Base-by-base conservation (phyloP, 2,329 filamentous ascomycete genomes). In the Gyromitra esculenta region DNA sequence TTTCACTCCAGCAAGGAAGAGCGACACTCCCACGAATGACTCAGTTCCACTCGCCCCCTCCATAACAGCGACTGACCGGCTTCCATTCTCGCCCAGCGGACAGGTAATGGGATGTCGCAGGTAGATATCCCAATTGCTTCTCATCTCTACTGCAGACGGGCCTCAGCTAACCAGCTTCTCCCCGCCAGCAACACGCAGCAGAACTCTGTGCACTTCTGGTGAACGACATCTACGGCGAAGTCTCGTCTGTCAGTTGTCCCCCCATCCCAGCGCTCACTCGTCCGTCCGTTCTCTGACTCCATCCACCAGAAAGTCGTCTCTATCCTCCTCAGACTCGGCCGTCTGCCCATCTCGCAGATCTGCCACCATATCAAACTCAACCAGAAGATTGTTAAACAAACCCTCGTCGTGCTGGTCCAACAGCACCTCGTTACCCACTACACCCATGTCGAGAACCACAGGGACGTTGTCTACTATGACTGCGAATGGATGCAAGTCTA, bases 121-220 rank as follows among this genome's bases (percentile, higher is more conserved):
- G 78, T 79, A 77, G 50, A 25, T 50, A 39, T 13, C 43, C 15
- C 31, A 35, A 25, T n/a, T 59, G 13, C 15, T 11, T 18, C 35
- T 37, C 37, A 11, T 25, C 59, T 75, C 31, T 43, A 45, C 31
- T 43, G 13, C 37, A 63, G 59, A 48, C 25, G 41, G 13, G 35
- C 52, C 56, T 54, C 18, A 9, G 64, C 76, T 78, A 66, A 39
- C 73, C 50, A 54, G 1, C 50, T 1, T 21, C 25, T 31, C 35
- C 66, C 6, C n/a, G 63, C 31, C 79, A 91, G 89, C 56, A 93
- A 86, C 89, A 92, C 83, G 88, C 92, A 80, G 90, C 91, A 82
- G 93, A 97, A 88, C 92, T 98, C 82, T 97, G 93, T 86, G 89
- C 91, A 86, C 90, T 97, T 83, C 88, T 97, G 79, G 91, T 98